These are phyloP conservation scores for Scedosporium apiospermum DNA, from an alignment of 2,329 filamentous ascomycete species.

Conservation along the genomic window DNA sequence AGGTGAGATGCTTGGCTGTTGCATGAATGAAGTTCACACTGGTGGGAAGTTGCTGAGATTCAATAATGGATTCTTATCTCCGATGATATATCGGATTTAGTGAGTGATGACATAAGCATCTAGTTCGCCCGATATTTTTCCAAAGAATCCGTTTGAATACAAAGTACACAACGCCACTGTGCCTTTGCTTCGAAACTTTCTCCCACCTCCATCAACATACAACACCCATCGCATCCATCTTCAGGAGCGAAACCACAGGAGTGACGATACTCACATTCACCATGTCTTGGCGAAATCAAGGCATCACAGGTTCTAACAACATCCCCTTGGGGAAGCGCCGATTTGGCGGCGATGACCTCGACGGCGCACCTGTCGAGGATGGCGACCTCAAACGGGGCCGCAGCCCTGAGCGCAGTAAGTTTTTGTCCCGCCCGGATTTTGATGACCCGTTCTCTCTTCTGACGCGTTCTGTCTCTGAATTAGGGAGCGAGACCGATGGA, in stretches of 20 bases:
- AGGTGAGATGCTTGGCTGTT: too few relatives aligned
- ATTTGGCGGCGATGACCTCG: constrained; percentile 44
- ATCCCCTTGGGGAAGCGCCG: constrained; percentile 87
- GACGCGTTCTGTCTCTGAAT: background rate
- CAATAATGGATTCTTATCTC: too few relatives aligned
- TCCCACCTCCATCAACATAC: background rate
- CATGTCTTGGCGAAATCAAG: constrained; percentile 63
- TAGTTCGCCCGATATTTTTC: background rate
- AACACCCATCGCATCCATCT: too few relatives aligned
- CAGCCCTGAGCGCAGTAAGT: constrained; percentile 73
- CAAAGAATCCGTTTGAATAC: background rate
- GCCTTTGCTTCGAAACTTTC: background rate
- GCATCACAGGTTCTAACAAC: constrained; percentile 97
- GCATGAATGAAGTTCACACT: too few relatives aligned
- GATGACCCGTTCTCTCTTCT: background rate
- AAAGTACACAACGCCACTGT: background rate
- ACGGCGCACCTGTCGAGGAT: constrained; percentile 24
- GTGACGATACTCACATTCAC: constrained; percentile 13
- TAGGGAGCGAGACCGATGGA: constrained; percentile 56
- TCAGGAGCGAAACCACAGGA: background rate
- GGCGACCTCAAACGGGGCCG: constrained; percentile 72
- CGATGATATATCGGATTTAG: background rate
- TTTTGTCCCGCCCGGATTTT: background rate
- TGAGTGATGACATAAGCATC: background rate
- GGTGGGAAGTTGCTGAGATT: too few relatives aligned